phyloP scores from a whole-genome alignment of 257 asterid genomes.

The Forsythia viridissima region DNA sequence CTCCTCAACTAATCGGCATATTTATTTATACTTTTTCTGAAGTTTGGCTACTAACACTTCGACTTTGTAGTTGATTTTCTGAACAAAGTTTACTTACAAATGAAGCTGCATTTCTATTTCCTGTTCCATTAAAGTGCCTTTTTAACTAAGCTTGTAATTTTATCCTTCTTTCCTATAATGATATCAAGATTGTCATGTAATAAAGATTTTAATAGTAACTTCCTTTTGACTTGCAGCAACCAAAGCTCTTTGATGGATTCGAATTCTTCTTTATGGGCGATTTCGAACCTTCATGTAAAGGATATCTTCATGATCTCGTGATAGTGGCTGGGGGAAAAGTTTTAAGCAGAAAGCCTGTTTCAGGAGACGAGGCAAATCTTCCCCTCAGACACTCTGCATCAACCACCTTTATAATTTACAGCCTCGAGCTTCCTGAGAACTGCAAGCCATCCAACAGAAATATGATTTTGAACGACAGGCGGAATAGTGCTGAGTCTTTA shows the following conservation, averaged over 20 bases:
- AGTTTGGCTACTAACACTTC: background rate
- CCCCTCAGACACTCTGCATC: conserved; percentile 25
- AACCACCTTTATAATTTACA: conserved; percentile 54
- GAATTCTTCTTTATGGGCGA: conserved; percentile 70
- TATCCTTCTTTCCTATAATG: background rate
- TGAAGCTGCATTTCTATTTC: background rate
- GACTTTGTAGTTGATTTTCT: background rate
- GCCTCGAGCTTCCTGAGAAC: conserved; percentile 55
- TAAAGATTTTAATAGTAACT: background rate
- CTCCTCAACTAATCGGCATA: background rate
- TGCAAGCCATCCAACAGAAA: conserved; percentile 34
- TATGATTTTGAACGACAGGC: conserved; percentile 38
- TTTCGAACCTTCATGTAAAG: conserved; percentile 65
- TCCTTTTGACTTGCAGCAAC: conserved; percentile 55
- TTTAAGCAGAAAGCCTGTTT: conserved; percentile 73
- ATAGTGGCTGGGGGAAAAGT: conserved; percentile 84
- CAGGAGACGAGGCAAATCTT: conserved; percentile 31
- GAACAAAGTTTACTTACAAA: background rate
- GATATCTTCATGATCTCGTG: conserved; percentile 78
- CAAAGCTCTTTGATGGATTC: conserved; percentile 72
- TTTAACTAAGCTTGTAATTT: background rate
- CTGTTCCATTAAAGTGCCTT: too few relatives aligned
- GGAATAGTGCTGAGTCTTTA: conserved; percentile 54
- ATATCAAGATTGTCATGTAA: conserved; percentile 14
- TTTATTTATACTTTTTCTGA: background rate